phyloP scores from a whole-genome alignment of 495 filamentous ascomycete species.

The Pseudotulostoma volvatum region DNA sequence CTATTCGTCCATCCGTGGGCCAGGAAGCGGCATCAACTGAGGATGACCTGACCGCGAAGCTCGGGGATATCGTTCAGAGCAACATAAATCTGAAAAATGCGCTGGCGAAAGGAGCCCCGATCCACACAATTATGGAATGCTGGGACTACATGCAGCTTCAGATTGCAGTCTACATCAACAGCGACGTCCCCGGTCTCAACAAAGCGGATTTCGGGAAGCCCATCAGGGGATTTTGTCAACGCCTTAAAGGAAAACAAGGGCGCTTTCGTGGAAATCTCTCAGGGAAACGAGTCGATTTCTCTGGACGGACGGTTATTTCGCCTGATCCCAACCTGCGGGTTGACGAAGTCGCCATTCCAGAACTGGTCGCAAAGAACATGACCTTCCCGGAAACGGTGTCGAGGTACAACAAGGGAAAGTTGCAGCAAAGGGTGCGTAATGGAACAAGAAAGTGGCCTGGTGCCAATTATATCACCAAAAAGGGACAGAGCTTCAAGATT shows the following conservation, averaged over 20 bases:
- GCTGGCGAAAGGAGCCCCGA: constrained; percentile 60
- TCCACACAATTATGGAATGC: constrained; percentile 88
- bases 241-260: constrained; percentile 92
- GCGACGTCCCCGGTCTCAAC: constrained; percentile 79
- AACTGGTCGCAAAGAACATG: constrained; percentile 78
- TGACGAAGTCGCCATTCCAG: constrained; percentile 83
- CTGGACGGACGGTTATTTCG: constrained; percentile 90
- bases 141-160: constrained; percentile 95
- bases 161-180: constrained; percentile 95
- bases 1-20: constrained; percentile 80
- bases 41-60: constrained; percentile 88
- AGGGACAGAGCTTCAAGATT: constrained; percentile 47
- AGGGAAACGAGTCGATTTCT: constrained; percentile 97
- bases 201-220: constrained; percentile 58
- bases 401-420: constrained; percentile 65
- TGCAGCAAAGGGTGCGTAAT: constrained; percentile 51
- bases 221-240: constrained; percentile 84
- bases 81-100: constrained; percentile 69
- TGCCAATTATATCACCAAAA: constrained; percentile 67
- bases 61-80: constrained; percentile 83
- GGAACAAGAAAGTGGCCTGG: constrained; percentile 70
- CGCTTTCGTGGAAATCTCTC: constrained; percentile 93
- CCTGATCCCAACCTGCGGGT: constrained; percentile 90
- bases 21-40: constrained; percentile 87
- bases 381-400: constrained; percentile 87